These are phyloP conservation scores for Aspergillus unguis DNA, from an alignment of 2,329 filamentous ascomycete species.

Conservation along the genomic window DNA sequence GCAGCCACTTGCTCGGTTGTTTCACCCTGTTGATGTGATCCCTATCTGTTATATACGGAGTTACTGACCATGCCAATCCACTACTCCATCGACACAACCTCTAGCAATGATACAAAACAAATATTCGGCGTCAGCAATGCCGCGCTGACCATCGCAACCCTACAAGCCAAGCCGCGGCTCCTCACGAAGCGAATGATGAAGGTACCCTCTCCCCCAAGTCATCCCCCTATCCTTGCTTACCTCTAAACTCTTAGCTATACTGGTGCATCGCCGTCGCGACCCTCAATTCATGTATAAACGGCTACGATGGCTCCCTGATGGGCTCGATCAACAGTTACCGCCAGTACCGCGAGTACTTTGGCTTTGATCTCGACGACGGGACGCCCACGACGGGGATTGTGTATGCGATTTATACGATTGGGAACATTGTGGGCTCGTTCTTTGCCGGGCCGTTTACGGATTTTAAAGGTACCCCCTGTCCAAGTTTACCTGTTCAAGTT, in stretches of 20 bases:
- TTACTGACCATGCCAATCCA: too few species aligned
- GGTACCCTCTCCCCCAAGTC: conserved; percentile 20
- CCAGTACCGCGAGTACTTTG: conserved; percentile 46
- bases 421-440: conserved; percentile 48
- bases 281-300: conserved; percentile 47
- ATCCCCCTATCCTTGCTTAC: not conserved
- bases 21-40: too few species aligned
- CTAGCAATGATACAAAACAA: too few species aligned
- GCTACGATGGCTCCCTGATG: conserved; percentile 51
- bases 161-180: conserved; percentile 32
- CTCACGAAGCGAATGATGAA: conserved; percentile 45
- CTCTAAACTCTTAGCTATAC: too few species aligned
- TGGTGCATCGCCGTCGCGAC: conserved; percentile 42
- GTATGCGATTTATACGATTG: conserved; percentile 49
- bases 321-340: conserved; percentile 47
- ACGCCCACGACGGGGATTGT: conserved; percentile 47
- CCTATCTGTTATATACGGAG: too few species aligned
- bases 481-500: too few species aligned
- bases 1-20: too few species aligned
- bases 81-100: too few species aligned
- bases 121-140: conserved; percentile 23
- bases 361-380: conserved; percentile 37
- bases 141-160: conserved; percentile 31
- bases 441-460: conserved; percentile 45
- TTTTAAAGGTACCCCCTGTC: conserved; percentile 27